These are phyloP conservation scores for Metschnikowia santaceciliae DNA, from an alignment of 805 yeast species.

Conservation along the genomic window DNA sequence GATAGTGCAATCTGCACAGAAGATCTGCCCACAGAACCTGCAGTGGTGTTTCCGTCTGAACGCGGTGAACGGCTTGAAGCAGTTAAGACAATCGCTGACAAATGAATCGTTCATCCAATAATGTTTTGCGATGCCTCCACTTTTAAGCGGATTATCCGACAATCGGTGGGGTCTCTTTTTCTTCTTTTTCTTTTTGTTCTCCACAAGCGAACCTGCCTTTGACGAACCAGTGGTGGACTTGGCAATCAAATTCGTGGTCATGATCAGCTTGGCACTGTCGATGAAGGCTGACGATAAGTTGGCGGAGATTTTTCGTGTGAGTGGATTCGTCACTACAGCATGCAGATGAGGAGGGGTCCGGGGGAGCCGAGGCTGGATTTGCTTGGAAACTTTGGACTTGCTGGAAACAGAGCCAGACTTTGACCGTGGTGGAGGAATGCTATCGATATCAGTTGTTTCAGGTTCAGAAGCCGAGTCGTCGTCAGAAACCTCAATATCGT, in stretches of 20 bases:
- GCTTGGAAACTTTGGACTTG: neutral
- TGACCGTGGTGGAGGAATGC: neutral
- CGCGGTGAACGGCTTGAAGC: conserved; percentile 76
- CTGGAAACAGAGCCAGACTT: neutral
- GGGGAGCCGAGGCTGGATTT: neutral
- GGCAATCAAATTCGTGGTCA: conserved; percentile 26
- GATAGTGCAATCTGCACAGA: conserved; percentile 78
- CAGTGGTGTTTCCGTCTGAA: conserved; percentile 94
- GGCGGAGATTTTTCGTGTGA: conserved; percentile 26
- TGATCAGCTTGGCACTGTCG: conserved; percentile 37
- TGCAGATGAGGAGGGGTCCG: conserved; percentile 1
- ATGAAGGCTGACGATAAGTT: conserved; percentile 31
- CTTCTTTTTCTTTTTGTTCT: conserved; percentile 17
- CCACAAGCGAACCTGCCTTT: conserved; percentile 16
- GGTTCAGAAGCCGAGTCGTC: conserved; percentile 44
- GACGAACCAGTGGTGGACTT: conserved; percentile 33
- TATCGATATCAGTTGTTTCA: conserved; percentile 25
- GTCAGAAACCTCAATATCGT: conserved; percentile 44
- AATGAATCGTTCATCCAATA: conserved; percentile 97
- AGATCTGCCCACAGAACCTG: conserved; percentile 92
- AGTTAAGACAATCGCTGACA: conserved; percentile 81
- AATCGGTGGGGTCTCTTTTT: conserved; percentile 27
- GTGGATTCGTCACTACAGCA: neutral
- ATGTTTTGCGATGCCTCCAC: conserved; percentile 61
- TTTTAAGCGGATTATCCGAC: conserved; percentile 41